These are phyloP conservation scores for Entelexis paramagnoliae DNA, from an alignment of 1,139 yeast genomes.

Conservation along the genomic window DNA sequence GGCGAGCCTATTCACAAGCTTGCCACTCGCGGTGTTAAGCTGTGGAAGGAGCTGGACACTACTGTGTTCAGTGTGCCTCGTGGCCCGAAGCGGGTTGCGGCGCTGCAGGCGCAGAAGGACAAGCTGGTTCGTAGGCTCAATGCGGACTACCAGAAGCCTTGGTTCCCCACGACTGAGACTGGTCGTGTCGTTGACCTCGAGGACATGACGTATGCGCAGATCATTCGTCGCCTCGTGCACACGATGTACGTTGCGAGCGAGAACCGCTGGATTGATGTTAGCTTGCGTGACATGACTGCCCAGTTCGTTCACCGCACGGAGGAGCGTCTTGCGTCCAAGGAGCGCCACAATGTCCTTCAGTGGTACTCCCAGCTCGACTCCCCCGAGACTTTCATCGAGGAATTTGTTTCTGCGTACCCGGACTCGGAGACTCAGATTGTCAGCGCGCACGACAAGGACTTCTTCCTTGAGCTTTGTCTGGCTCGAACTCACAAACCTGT, in stretches of 20 bases:
- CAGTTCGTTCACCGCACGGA: constrained; percentile 86
- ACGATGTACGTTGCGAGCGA: constrained; percentile 76
- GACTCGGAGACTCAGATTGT: constrained; percentile 69
- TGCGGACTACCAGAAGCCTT: constrained; percentile 93
- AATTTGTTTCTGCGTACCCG: constrained; percentile 58
- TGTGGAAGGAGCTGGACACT: constrained; percentile 91
- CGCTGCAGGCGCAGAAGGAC: constrained; percentile 71
- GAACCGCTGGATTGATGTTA: constrained; percentile 74
- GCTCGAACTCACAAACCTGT: constrained; percentile 92
- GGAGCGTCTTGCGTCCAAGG: constrained; percentile 70
- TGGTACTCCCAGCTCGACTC: constrained; percentile 54
- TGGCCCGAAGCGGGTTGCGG: constrained; percentile 58
- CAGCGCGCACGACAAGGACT: constrained; percentile 92
- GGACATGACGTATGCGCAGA: constrained; percentile 93
- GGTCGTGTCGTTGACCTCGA: constrained; percentile 68
- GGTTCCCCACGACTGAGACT: constrained; percentile 82
- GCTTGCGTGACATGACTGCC: constrained; percentile 81
- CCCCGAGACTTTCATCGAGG: constrained; percentile 53
- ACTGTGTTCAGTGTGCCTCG: constrained; percentile 86
- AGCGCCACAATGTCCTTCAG: constrained; percentile 57
- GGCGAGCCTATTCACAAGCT: constrained; percentile 99
- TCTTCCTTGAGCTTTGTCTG: constrained; percentile 72
- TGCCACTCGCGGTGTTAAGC: constrained; percentile 94
- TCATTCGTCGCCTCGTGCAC: constrained; percentile 77
- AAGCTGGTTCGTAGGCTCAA: constrained; percentile 76